A percentile compares a stretch with the other conserved stretches of the same genome.
Conservation (phyloP, 345 rosid genomes). For the Cardiospermum halicacabum region DNA sequence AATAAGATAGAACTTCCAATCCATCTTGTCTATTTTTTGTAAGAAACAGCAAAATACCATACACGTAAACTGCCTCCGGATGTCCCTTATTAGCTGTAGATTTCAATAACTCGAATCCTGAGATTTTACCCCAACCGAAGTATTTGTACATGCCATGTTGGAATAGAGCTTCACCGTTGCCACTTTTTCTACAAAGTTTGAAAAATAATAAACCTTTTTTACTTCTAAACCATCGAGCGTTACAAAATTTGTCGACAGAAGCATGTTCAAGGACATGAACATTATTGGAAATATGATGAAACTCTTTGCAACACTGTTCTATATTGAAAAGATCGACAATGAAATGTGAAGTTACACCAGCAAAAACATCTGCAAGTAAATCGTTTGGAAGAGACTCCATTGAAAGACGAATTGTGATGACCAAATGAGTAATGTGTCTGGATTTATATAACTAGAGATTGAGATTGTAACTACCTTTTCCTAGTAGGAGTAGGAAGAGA, state of each 20-base stretch:
- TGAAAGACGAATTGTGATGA: neutral
- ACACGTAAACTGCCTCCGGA: neutral
- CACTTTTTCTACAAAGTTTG: neutral
- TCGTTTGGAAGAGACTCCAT: neutral
- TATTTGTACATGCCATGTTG: neutral
- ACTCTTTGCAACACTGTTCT: neutral
- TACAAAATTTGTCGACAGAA: neutral
- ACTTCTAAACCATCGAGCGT: neutral
- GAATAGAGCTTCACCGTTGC: constrained; percentile 7
- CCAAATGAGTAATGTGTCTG: too few species aligned
- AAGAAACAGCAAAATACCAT: neutral
- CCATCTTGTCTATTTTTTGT: neutral
- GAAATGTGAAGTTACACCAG: neutral
- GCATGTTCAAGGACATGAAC: neutral
- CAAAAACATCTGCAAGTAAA: neutral
- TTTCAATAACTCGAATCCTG: neutral
- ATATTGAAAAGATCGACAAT: neutral
- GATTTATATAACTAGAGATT: neutral
- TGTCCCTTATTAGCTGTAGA: neutral
- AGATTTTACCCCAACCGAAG: neutral
- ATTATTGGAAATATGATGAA: neutral
- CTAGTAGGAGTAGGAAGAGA: neutral
- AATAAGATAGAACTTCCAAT: neutral
- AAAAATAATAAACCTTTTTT: neutral
- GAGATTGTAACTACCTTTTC: neutral